Conservation (phyloP, 1,284 basidiomycete genomes). For the Phellopilus nigrolimitatus region DNA sequence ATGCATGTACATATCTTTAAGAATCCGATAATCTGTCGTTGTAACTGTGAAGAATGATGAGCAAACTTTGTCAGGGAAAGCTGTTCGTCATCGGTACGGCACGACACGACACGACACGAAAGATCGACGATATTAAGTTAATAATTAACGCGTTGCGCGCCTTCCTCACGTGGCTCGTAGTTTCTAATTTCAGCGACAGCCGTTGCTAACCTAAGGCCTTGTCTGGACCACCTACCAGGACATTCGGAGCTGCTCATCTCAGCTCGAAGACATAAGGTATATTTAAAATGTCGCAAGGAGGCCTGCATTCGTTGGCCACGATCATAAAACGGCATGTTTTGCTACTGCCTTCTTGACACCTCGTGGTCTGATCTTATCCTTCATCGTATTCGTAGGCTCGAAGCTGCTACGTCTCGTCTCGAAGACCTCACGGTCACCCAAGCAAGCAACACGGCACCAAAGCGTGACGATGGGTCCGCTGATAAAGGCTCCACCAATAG, state of each 20-base stretch:
- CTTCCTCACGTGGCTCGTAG: too few relatives aligned
- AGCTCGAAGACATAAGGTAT: constrained; percentile 11
- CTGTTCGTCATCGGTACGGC: too few relatives aligned
- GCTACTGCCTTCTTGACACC: constrained; percentile 9
- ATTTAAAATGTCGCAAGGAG: constrained; percentile 36
- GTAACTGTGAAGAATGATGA: too few relatives aligned
- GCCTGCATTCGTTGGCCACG: constrained; percentile 69
- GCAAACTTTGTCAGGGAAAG: too few relatives aligned
- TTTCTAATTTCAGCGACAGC: too few relatives aligned
- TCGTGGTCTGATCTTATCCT: constrained; percentile 13
- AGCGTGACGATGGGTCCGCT: constrained; percentile 29
- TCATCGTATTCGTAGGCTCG: constrained; percentile 47
- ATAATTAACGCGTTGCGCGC: too few relatives aligned
- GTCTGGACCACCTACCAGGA: too few relatives aligned
- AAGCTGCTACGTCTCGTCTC: constrained; percentile 91
- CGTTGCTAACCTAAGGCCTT: too few relatives aligned
- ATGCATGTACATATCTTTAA: too few relatives aligned
- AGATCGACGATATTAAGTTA: too few relatives aligned
- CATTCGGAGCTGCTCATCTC: background rate
- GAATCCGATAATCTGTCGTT: too few relatives aligned
- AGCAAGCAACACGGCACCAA: constrained; percentile 20
- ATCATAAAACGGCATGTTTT: constrained; percentile 72
- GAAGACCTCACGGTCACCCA: constrained; percentile 79
- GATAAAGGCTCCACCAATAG: constrained; percentile 27
- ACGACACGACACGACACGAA: too few relatives aligned